Evolutionary conservation across 192 early-diverging fungal genomes (phyloP).

Genomic region (Lobosporangium transversale): DNA sequence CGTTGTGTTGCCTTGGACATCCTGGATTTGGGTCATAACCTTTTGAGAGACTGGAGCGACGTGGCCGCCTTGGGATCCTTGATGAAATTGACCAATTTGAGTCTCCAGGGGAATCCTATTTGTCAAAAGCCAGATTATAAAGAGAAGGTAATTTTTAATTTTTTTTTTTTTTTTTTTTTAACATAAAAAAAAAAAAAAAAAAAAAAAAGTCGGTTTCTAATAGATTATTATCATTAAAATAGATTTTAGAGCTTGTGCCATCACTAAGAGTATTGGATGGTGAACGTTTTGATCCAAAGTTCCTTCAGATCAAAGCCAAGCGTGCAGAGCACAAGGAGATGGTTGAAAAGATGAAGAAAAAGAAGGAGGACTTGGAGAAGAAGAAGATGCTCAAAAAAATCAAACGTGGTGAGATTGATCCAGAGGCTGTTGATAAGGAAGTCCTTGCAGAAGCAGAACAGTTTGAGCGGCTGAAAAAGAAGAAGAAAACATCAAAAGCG

Average conservation of each 20-base stretch:
- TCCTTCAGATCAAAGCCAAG: slow-evolving; percentile 74
- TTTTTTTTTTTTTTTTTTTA: background rate
- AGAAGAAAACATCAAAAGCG: slow-evolving; percentile 6
- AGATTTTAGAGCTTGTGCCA: slow-evolving; percentile 67
- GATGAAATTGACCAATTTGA: slow-evolving; percentile 69
- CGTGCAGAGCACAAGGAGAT: slow-evolving; percentile 58
- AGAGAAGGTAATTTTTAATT: slow-evolving; percentile 56
- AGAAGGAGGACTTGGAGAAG: slow-evolving; percentile 59
- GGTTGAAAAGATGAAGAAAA: slow-evolving; percentile 58
- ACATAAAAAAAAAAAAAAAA: too few species aligned
- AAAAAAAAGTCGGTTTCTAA: too few species aligned
- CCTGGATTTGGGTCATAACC: slow-evolving; percentile 79
- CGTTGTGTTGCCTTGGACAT: slow-evolving; percentile 68
- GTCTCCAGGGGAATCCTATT: slow-evolving; percentile 76
- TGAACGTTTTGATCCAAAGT: slow-evolving; percentile 78
- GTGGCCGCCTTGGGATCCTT: slow-evolving; percentile 64
- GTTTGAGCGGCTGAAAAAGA: slow-evolving; percentile 42
- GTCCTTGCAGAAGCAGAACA: slow-evolving; percentile 25
- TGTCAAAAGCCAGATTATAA: slow-evolving; percentile 61
- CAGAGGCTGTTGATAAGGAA: slow-evolving; percentile 21
- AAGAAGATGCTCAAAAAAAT: slow-evolving; percentile 50
- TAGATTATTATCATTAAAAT: too few species aligned
- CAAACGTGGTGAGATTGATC: slow-evolving; percentile 43
- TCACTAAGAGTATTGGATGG: slow-evolving; percentile 77
- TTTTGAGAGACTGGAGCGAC: slow-evolving; percentile 68